Percentiles rank a stretch among this genome's conserved stretches.
Conservation (phyloP, 2,329 filamentous ascomycete species). For the Pestalotiopsis sp. region DNA sequence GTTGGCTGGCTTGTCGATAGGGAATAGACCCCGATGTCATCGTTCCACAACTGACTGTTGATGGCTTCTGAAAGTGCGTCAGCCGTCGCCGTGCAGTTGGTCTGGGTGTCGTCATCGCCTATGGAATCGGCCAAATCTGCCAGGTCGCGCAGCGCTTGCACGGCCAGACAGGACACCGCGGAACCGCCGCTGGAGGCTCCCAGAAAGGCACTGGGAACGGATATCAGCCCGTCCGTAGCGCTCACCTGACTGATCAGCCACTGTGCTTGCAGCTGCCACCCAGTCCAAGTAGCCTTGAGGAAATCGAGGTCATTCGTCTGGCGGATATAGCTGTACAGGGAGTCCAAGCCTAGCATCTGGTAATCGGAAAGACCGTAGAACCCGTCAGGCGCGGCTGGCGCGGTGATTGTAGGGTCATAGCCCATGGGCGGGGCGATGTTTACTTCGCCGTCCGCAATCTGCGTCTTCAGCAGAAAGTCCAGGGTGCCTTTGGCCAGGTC, state of each 20-base stretch:
- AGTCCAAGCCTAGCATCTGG: conserved; percentile 22
- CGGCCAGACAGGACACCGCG: conserved; percentile 18
- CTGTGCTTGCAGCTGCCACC: conserved; percentile 15
- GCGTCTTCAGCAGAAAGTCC: conserved; percentile 26
- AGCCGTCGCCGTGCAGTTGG: not conserved
- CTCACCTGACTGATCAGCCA: conserved; percentile 20
- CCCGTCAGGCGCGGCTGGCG: not conserved
- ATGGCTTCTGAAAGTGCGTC: conserved; percentile 14
- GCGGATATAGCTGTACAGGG: conserved; percentile 20
- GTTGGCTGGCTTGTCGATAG: not conserved
- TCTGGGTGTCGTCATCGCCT: conserved; percentile 19
- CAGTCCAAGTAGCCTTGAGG: conserved; percentile 17
- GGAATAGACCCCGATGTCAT: conserved; percentile 19
- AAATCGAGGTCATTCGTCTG: conserved; percentile 19
- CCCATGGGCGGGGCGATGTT: conserved; percentile 17
- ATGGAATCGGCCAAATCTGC: conserved; percentile 17
- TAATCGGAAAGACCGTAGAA: conserved; percentile 19
- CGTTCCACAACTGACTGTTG: conserved; percentile 24
- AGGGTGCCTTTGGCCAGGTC: conserved; percentile 38
- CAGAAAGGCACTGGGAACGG: conserved; percentile 18
- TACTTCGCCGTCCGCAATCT: conserved; percentile 18
- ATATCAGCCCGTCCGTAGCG: conserved; percentile 17
- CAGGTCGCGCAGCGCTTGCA: conserved; percentile 16
- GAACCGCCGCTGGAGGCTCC: conserved; percentile 17
- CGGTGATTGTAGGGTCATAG: conserved; percentile 13